These are phyloP conservation scores for Paspalum notatum DNA, from an alignment of 176 grass and related monocot species.

Conservation along the genomic window DNA sequence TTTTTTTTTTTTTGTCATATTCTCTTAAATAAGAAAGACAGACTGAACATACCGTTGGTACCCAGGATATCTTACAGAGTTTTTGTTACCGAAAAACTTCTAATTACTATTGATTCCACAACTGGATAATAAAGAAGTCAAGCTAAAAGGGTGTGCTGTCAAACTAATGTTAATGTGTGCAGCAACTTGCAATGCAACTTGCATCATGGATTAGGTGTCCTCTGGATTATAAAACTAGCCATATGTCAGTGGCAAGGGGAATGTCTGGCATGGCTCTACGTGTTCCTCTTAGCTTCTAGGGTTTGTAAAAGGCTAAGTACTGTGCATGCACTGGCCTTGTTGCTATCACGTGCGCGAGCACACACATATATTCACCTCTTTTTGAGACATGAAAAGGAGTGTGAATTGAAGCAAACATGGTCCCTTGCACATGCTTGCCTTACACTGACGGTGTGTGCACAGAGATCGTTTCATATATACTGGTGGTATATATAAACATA, in stretches of 20 bases:
- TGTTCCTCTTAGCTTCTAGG: slow-evolving; percentile 44
- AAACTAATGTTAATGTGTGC: slow-evolving; percentile 34
- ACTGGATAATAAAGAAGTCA: too few relatives aligned
- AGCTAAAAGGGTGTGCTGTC: slow-evolving; percentile 11
- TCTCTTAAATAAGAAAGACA: too few relatives aligned
- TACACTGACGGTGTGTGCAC: neutral
- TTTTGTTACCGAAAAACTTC: too few relatives aligned
- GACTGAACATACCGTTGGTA: too few relatives aligned
- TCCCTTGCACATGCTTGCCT: slow-evolving; percentile 40
- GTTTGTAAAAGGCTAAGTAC: slow-evolving; percentile 36
- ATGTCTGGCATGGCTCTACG: slow-evolving; percentile 43
- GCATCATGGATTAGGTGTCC: slow-evolving; percentile 50
- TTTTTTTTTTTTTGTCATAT: too few relatives aligned
- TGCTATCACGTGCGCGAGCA: too few relatives aligned
- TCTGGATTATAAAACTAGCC: slow-evolving; percentile 41
- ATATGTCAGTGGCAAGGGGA: slow-evolving; percentile 35
- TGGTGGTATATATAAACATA: slow-evolving; percentile 26
- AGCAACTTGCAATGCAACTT: slow-evolving; percentile 55
- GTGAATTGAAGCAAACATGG: slow-evolving; percentile 45
- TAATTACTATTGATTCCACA: too few relatives aligned
- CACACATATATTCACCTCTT: neutral
- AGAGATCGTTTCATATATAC: neutral
- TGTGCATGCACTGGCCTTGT: slow-evolving; percentile 15
- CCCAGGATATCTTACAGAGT: too few relatives aligned
- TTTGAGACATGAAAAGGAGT: slow-evolving; percentile 48